Base-by-base conservation (phyloP, 805 yeast species). In the Candida verbasci region DNA sequence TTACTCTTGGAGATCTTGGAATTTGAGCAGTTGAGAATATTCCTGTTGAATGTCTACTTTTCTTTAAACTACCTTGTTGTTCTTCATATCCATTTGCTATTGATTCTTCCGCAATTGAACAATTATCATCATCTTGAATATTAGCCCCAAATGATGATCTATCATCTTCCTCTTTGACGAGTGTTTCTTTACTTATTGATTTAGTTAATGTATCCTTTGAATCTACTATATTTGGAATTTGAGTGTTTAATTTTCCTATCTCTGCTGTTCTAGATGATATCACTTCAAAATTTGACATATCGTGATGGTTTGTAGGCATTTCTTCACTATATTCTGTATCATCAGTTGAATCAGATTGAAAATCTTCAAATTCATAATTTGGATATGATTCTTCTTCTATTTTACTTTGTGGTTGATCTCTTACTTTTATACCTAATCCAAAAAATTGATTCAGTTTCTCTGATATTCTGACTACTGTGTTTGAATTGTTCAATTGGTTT, bases 231-330 rank as follows among this genome's bases (percentile, higher is more conserved):
- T 52, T 58, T 21, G 65, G 59, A 32, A 45, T 44, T 22, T 37
- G 34, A 8, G 39, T 50, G 38, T 45, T 55, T n/a, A 48, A 20
- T 33, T 46, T 51, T 3, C 58, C 62, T n/a, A 58, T 41, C 12
- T 53, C 58, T 1, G 60, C 60, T 20, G 55, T 53, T 31, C 52
- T 49, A 10, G 61, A 46, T 33, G 62, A 57, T 18, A 55, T 47
- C 18, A 58, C 37, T 33, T 54, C 60, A 40, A 50, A 48, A 40
- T 50, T 51, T 9, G 59, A 55, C 31, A 46, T 42, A 26, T 56
- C 62, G 15, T 15, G 12, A 17, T 4, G 28, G 18, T 24, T 20
- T 7, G 21, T 14, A 25, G 22, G 24, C 7, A 34, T 29, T 10
- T 17, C 40, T 1, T 17, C 17, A 1, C 40, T 35, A 31, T 35